Conservation (phyloP, 2,329 filamentous ascomycete genomes). For the Magnaporthiopsis incrustans region DNA sequence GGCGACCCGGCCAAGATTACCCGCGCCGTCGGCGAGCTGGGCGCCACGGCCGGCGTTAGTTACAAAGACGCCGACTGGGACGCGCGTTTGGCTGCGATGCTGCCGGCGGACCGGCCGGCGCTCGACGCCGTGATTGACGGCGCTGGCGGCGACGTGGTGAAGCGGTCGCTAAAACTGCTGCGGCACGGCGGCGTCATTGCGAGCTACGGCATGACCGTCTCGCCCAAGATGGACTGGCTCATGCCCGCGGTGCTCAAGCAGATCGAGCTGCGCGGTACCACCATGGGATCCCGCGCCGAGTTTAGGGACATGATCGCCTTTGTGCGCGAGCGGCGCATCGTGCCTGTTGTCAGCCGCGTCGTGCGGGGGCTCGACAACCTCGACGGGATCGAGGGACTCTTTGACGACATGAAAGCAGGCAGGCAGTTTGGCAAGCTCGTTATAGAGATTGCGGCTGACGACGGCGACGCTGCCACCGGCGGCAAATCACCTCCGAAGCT, state of each 20-base stretch:
- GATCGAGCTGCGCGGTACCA: constrained; percentile 75
- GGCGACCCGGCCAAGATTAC: constrained; percentile 68
- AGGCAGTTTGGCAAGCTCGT: constrained; percentile 91
- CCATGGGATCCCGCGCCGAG: constrained; percentile 86
- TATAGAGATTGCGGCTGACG: constrained; percentile 50
- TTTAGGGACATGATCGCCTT: constrained; percentile 74
- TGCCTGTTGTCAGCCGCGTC: constrained; percentile 68
- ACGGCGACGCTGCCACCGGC: neutral
- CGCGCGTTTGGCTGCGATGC: constrained; percentile 54
- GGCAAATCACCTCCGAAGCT: constrained; percentile 27
- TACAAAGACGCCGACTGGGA: constrained; percentile 81
- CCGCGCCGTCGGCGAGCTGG: constrained; percentile 57
- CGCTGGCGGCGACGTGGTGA: constrained; percentile 78
- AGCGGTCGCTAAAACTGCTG: constrained; percentile 57
- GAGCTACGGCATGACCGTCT: constrained; percentile 84
- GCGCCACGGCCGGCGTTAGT: constrained; percentile 71
- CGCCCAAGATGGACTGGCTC: constrained; percentile 76
- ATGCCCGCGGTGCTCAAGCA: constrained; percentile 84
- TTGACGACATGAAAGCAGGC: constrained; percentile 79
- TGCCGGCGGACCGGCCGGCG: constrained; percentile 59
- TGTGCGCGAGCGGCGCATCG: constrained; percentile 63
- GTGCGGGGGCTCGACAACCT: constrained; percentile 65
- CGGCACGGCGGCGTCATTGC: constrained; percentile 79
- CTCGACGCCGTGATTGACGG: constrained; percentile 86
- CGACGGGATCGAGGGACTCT: constrained; percentile 71